A percentile compares a stretch with the other conserved stretches of the same genome.
Conservation (phyloP, 2,329 filamentous ascomycete species). For the Fusarium mundagurra region DNA sequence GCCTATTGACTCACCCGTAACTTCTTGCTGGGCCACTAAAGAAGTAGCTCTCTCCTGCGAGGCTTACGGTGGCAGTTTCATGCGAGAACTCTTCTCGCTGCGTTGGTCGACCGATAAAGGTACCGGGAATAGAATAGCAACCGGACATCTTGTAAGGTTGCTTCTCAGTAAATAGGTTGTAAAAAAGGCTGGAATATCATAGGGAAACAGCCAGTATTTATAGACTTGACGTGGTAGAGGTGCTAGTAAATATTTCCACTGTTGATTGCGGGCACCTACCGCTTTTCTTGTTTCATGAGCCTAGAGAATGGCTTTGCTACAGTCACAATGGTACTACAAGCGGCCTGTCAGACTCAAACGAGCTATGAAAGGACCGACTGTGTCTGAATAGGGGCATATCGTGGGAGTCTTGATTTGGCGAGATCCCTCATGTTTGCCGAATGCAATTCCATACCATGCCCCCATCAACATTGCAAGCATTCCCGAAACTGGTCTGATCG, state of each 20-base stretch:
- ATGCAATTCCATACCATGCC: background rate
- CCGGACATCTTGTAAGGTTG: background rate
- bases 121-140: background rate
- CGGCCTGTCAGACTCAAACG: background rate
- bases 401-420: background rate
- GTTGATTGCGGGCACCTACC: background rate
- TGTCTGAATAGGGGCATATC: background rate
- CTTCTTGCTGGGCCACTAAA: constrained; percentile 33
- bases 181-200: background rate
- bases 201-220: background rate
- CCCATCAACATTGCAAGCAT: background rate
- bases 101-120: background rate
- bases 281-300: constrained; percentile 19
- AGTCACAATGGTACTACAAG: constrained; percentile 12
- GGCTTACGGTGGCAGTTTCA: constrained; percentile 29
- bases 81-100: constrained; percentile 12
- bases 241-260: background rate
- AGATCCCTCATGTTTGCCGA: background rate
- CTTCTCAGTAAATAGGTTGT: background rate
- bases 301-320: background rate
- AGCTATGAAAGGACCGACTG: constrained; percentile 19
- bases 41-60: constrained; percentile 32
- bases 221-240: background rate
- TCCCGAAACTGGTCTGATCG: background rate
- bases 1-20: constrained; percentile 21